Evolutionary conservation across 345 rosid species (phyloP), one percentile per base, ranked within the genome.

Genomic region (Eucalyptus cloeziana): DNA sequence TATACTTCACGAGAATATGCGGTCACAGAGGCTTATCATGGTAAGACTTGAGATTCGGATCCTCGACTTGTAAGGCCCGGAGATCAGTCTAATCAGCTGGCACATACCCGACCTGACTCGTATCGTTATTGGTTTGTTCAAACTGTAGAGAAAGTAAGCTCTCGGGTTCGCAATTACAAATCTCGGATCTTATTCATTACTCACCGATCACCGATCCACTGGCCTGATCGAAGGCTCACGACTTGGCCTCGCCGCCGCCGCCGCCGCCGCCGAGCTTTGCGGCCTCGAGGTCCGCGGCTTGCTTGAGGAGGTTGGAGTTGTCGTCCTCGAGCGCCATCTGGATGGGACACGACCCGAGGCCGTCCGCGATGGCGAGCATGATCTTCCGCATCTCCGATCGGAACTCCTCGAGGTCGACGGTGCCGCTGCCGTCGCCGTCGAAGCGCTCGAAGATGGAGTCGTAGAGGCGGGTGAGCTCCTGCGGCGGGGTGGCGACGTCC

Each of bases 341-440:
- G 80, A 90, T 86, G 30, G 89, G 91, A 24, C 87, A 90, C 37
- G 89, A 88, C 2, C 91, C 91, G 15, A 90, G 88, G 43, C 91
- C 90, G 37, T 90, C 91, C 4, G 91, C 90, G 86, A 90, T 90
- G 81, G 91, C 90, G 50, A 90, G 91, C 91, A 90, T 88, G 89
- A 90, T 90, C 89, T 88, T 60, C 91, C 86, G 86, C 90, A 90
- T 79, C 90, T 88, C 89, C 50, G 86, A 50, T 31, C 87, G 60
- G 89, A 88, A 90, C 88, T 90, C 91, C 86, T 45, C 88, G 27
- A n/a, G 76, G 86, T 90, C 88, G 54, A 90, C 91, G 56, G 88
- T n/a, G 62, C 91, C 91, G 64, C 90, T 76, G 64, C 71, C 85
- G 88, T 88, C 91, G 88, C 91, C 7, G 81, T 88, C 91, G 91